Percentiles rank a stretch among this genome's conserved stretches.
Conservation (phyloP, 495 filamentous ascomycete genomes). For the Neohortaea acidophila region DNA sequence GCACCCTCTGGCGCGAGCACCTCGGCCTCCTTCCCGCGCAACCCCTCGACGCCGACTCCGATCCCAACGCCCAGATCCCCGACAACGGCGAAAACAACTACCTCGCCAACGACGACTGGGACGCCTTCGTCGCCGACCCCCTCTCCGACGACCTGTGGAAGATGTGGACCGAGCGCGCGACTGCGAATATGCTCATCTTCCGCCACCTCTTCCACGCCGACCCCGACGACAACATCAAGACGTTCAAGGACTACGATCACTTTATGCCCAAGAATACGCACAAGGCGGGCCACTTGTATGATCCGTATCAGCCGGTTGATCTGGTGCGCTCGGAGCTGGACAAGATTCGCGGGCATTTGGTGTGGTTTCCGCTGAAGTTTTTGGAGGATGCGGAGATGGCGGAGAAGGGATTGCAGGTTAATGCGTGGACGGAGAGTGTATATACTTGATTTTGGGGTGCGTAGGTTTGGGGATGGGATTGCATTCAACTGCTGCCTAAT, state of each 20-base stretch:
- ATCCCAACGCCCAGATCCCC: constrained; percentile 72
- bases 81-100: constrained; percentile 53
- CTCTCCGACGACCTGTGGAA: constrained; percentile 69
- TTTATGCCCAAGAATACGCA: constrained; percentile 35
- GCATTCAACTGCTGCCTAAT: too few species aligned
- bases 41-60: constrained; percentile 48
- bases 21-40: constrained; percentile 70
- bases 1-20: constrained; percentile 86
- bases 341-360: constrained; percentile 71
- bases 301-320: constrained; percentile 49
- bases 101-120: constrained; percentile 44
- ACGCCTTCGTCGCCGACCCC: constrained; percentile 71
- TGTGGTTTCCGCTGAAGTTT: constrained; percentile 91
- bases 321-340: constrained; percentile 64
- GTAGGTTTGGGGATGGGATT: too few species aligned
- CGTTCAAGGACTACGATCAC: constrained; percentile 72
- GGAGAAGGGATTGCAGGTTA: constrained; percentile 66
- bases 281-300: constrained; percentile 73
- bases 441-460: too few species aligned
- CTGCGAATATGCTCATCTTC: constrained; percentile 69
- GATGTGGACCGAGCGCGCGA: constrained; percentile 63
- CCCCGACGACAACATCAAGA: constrained; percentile 78
- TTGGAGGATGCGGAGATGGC: constrained; percentile 77
- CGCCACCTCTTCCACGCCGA: constrained; percentile 82
- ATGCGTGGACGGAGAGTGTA: constrained; percentile 54